Base-by-base conservation (phyloP, 2,329 filamentous ascomycete genomes). In the Dactylellina cionopaga region DNA sequence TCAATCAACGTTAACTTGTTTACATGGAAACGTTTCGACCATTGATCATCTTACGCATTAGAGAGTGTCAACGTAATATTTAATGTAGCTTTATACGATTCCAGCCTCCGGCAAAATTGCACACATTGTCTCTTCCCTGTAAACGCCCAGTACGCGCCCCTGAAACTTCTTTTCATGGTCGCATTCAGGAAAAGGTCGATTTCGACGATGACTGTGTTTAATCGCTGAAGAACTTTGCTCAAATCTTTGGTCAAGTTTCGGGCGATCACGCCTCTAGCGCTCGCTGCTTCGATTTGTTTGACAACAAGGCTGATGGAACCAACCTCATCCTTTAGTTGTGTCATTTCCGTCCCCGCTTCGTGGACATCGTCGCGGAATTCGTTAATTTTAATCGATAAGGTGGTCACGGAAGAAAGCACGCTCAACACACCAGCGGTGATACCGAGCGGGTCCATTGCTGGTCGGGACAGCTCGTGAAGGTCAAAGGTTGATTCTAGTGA, bases 111-210 rank as follows among this genome's bases (percentile, higher is more conserved):
- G 15, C 44, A 31, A 10, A 51, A 24, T n/a, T 44, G 22, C 5
- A 4, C 19, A 27, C 58, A 47, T 25, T 27, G 31, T 24, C 52
- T 62, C 33, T 62, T 62, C 5, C 58, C 58, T 2, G 58, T 5
- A n/a, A 62, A 62, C 1, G 58, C 58, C 58, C 58, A 62, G 27
- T n/a, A 62, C 1, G 46, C 10, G 5, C 44, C 46, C 4, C 46
- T 44, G 1, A 62, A 11, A 10, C 31, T 44, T 25, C 25, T 43
- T 1, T 9, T n/a, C n/a, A 19, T 22, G 9, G 44, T 7, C 4
- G 13, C 24, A 9, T 27, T 17, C 35, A 62, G 24, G 33, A 62
- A 62, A 19, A 44, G 7, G 19, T 41, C 17, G 1, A 17, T 62
- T 19, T 62, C 44, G 2, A 22, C 27, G 7, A 44, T 15, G 2